These are phyloP conservation scores for Monosporascus sp. DNA, from an alignment of 2,329 filamentous ascomycete species.

Conservation along the genomic window DNA sequence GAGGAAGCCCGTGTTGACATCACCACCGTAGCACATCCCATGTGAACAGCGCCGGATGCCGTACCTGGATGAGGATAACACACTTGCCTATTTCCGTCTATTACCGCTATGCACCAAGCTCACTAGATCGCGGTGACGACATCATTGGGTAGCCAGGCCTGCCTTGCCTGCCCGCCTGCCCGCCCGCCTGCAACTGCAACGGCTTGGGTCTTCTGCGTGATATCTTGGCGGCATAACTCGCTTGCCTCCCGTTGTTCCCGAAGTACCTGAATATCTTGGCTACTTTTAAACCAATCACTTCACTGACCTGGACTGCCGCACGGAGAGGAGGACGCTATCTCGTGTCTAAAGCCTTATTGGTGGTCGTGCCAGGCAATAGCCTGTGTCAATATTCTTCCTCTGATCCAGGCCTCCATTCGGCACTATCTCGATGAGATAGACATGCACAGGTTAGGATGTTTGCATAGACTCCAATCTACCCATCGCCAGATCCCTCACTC, in stretches of 20 bases:
- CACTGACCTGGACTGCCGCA: conserved; percentile 1
- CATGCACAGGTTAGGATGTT: conserved; percentile 1
- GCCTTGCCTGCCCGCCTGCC: neutral
- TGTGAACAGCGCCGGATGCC: neutral
- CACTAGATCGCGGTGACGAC: neutral
- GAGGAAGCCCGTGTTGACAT: no score
- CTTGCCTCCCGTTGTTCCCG: conserved; percentile 16
- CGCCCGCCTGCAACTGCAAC: neutral
- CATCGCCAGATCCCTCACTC: conserved; percentile 15
- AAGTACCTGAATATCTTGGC: conserved; percentile 24
- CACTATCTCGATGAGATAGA: conserved; percentile 7
- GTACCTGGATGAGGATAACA: neutral
- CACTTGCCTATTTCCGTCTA: neutral
- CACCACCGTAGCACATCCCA: neutral
- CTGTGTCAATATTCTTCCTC: conserved; percentile 7
- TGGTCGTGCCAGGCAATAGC: conserved; percentile 4
- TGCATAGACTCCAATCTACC: conserved; percentile 14
- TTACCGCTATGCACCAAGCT: neutral
- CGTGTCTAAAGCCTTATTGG: neutral
- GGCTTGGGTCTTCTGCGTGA: neutral
- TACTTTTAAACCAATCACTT: conserved; percentile 16
- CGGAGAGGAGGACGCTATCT: conserved; percentile 7
- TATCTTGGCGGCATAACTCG: neutral
- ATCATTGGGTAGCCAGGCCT: neutral
- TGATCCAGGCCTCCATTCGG: conserved; percentile 8